These are phyloP conservation scores for Suhomyces xylopsoci DNA, from an alignment of 805 yeast genomes.

Conservation along the genomic window DNA sequence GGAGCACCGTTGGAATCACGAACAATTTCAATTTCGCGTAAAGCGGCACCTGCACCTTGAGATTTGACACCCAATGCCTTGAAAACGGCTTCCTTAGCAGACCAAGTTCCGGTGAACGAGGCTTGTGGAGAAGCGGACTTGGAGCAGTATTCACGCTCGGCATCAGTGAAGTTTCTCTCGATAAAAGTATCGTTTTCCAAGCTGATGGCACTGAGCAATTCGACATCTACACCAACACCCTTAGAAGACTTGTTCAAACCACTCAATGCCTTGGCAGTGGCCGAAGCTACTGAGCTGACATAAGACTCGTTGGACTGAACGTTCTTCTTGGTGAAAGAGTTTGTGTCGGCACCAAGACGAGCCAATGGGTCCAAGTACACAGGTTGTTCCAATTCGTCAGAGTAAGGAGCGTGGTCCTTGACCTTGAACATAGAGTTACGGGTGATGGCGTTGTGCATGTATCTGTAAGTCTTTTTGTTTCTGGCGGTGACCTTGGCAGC, in stretches of 20 bases:
- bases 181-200: conserved; percentile 86
- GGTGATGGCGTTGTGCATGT: conserved; percentile 92
- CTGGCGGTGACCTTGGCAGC: conserved; percentile 68
- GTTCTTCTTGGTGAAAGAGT: conserved; percentile 47
- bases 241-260: conserved; percentile 55
- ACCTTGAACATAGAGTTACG: conserved; percentile 88
- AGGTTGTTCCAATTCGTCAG: conserved; percentile 78
- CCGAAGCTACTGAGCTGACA: conserved; percentile 46
- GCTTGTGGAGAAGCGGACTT: conserved; percentile 77
- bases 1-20: conserved; percentile 81
- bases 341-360: conserved; percentile 51
- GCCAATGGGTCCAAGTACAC: conserved; percentile 97
- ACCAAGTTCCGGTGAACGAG: conserved; percentile 97
- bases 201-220: conserved; percentile 77
- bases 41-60: conserved; percentile 92
- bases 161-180: conserved; percentile 84
- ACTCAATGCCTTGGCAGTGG: conserved; percentile 63
- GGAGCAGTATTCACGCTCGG: conserved; percentile 76
- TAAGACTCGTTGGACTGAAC: conserved; percentile 47
- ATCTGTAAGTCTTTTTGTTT: conserved; percentile 87
- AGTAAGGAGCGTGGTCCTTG: conserved; percentile 91
- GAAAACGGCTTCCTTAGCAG: conserved; percentile 98
- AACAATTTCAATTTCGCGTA: conserved; percentile 84
- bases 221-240: conserved; percentile 97
- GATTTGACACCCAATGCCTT: conserved; percentile 87